These are phyloP conservation scores for Pestalotiopsis fici DNA, from an alignment of 2,329 filamentous ascomycete species.

Conservation along the genomic window DNA sequence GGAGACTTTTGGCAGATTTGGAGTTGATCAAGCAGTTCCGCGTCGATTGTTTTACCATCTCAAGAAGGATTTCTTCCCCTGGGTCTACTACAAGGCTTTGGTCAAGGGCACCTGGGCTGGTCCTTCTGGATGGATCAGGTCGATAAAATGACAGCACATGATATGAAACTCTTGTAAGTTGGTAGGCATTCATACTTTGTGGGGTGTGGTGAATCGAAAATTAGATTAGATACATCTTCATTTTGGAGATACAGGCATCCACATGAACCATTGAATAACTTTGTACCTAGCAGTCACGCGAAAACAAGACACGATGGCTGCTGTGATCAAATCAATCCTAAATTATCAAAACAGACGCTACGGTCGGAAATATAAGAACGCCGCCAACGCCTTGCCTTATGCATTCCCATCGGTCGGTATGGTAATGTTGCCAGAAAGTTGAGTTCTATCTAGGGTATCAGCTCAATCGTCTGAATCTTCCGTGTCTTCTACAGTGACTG, in stretches of 20 bases:
- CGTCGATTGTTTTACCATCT: conserved; percentile 39
- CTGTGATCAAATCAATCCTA: too few relatives aligned
- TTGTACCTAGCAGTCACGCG: too few relatives aligned
- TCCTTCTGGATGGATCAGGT: conserved; percentile 10
- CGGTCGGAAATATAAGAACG: conserved; percentile 13
- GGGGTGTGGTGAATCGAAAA: too few relatives aligned
- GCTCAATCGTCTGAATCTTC: conserved; percentile 16
- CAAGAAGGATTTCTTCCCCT: conserved; percentile 45
- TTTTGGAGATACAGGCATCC: too few relatives aligned
- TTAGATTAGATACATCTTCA: too few relatives aligned
- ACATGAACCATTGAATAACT: too few relatives aligned
- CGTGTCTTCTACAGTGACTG: conserved; percentile 30
- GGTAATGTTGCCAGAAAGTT: conserved; percentile 2
- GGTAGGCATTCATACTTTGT: too few relatives aligned
- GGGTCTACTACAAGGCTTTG: conserved; percentile 28
- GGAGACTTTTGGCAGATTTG: conserved; percentile 39
- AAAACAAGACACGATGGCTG: too few relatives aligned
- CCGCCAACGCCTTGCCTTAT: conserved; percentile 32
- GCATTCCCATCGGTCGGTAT: conserved; percentile 24
- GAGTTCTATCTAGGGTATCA: neutral
- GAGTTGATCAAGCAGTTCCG: conserved; percentile 40
- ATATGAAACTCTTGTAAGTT: too few relatives aligned
- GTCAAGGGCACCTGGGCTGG: conserved; percentile 26
- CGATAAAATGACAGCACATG: neutral
- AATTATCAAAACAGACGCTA: neutral